Evolutionary conservation across 139 green algal genomes (phyloP).

Genomic region (Picochlorum sp.): DNA sequence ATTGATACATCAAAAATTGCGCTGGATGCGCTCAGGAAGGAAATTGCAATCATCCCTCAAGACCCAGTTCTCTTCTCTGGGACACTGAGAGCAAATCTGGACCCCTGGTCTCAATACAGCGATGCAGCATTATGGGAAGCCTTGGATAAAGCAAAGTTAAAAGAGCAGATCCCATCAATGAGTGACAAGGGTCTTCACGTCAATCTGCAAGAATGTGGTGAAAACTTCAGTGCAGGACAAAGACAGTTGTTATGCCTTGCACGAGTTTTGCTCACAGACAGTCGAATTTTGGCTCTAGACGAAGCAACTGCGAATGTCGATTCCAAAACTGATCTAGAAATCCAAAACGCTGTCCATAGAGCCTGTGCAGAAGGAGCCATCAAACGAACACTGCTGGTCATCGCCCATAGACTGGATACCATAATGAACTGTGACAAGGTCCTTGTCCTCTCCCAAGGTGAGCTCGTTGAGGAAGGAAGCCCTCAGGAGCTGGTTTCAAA

Average conservation of each 20-base stretch:
- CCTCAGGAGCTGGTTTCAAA: conserved; percentile 33
- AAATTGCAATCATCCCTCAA: conserved; percentile 77
- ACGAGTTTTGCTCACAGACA: conserved; percentile 41
- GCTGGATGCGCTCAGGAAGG: conserved; percentile 57
- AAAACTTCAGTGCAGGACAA: conserved; percentile 76
- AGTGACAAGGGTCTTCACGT: conserved; percentile 61
- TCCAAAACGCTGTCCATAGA: conserved; percentile 38
- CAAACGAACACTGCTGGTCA: conserved; percentile 66
- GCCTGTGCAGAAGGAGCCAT: not conserved
- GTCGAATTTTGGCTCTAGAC: conserved; percentile 37
- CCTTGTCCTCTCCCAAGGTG: conserved; percentile 60
- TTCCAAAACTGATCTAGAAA: conserved; percentile 63
- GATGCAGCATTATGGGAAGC: conserved; percentile 60
- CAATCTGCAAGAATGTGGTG: conserved; percentile 64
- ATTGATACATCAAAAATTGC: conserved; percentile 54
- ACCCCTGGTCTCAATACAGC: conserved; percentile 53
- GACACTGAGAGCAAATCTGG: conserved; percentile 69
- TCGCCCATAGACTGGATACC: conserved; percentile 71
- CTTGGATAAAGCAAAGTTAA: conserved; percentile 53
- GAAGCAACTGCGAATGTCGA: conserved; percentile 90
- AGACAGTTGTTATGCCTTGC: conserved; percentile 86
- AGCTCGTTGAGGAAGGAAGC: conserved; percentile 56
- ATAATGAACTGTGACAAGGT: conserved; percentile 79
- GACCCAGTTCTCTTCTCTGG: conserved; percentile 74
- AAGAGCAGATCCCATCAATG: conserved; percentile 13